phyloP scores from a whole-genome alignment of 305 asterid species.

The Fraxinus paxiana region DNA sequence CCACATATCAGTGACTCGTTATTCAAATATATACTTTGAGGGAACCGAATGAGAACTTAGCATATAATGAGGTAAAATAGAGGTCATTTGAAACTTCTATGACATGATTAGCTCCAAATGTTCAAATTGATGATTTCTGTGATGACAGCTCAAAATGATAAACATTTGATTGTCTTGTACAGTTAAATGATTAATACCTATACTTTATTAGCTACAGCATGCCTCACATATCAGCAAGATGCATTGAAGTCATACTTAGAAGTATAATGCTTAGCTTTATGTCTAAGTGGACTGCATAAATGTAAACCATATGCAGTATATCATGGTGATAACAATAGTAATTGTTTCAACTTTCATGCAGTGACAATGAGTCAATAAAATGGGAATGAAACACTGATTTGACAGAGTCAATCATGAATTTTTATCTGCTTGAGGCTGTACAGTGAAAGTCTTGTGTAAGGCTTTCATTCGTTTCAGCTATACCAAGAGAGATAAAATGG shows the following conservation, averaged over 20 bases:
- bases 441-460: background rate
- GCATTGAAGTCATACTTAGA: background rate
- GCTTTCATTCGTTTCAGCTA: background rate
- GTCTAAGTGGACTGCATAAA: background rate
- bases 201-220: background rate
- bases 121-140: background rate
- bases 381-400: background rate
- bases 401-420: background rate
- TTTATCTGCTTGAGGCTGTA: background rate
- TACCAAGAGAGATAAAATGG: slow-evolving; percentile 4
- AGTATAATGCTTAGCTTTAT: background rate
- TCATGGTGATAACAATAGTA: background rate
- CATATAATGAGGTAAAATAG: background rate
- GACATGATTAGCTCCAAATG: background rate
- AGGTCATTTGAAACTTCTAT: background rate
- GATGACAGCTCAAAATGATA: background rate
- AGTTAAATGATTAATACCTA: background rate
- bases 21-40: background rate
- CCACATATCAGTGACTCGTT: background rate
- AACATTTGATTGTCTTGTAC: background rate
- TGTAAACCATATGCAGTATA: background rate
- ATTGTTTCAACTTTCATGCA: background rate
- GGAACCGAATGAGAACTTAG: background rate
- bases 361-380: background rate
- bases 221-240: background rate